Percentiles rank a stretch among this genome's conserved stretches.
Conservation (phyloP, 2,329 filamentous ascomycete genomes). For the Talaromyces sp. region DNA sequence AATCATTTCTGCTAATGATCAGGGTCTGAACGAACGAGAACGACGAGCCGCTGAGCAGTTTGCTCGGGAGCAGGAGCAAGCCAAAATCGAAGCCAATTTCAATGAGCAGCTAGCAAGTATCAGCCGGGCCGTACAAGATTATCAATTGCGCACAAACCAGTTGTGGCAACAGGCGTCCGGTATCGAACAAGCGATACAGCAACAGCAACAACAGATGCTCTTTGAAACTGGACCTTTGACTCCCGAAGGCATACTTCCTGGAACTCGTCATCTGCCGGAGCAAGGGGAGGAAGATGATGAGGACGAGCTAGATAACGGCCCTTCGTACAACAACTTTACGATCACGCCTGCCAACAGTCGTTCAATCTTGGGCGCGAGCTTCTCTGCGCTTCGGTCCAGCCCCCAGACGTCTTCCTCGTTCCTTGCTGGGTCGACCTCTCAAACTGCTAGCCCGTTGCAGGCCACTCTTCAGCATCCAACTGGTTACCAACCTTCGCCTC, state of each 20-base stretch:
- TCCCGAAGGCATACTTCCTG: constrained; percentile 59
- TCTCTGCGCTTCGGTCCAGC: constrained; percentile 34
- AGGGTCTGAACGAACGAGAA: constrained; percentile 54
- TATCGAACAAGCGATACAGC: constrained; percentile 43
- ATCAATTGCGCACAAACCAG: constrained; percentile 41
- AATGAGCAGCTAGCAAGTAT: constrained; percentile 44
- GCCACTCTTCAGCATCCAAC: constrained; percentile 30
- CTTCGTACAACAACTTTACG: constrained; percentile 26
- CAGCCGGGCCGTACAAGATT: constrained; percentile 42
- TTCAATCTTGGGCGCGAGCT: constrained; percentile 35
- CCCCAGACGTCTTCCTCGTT: constrained; percentile 35
- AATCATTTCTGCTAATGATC: constrained; percentile 56
- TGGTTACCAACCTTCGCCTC: constrained; percentile 32
- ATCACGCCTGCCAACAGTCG: constrained; percentile 30
- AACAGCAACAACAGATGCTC: constrained; percentile 45
- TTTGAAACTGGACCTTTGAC: constrained; percentile 47
- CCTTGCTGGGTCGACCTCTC: constrained; percentile 30
- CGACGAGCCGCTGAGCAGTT: constrained; percentile 47
- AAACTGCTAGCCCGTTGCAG: constrained; percentile 34
- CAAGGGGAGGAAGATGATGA: constrained; percentile 21
- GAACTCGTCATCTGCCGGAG: constrained; percentile 44
- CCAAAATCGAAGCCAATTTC: constrained; percentile 41
- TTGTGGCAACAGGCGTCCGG: constrained; percentile 43
- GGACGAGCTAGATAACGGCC: constrained; percentile 9
- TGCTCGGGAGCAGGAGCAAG: constrained; percentile 45